These are phyloP conservation scores for Musa itinerans DNA, from an alignment of 176 grass and related monocot genomes.

Conservation along the genomic window DNA sequence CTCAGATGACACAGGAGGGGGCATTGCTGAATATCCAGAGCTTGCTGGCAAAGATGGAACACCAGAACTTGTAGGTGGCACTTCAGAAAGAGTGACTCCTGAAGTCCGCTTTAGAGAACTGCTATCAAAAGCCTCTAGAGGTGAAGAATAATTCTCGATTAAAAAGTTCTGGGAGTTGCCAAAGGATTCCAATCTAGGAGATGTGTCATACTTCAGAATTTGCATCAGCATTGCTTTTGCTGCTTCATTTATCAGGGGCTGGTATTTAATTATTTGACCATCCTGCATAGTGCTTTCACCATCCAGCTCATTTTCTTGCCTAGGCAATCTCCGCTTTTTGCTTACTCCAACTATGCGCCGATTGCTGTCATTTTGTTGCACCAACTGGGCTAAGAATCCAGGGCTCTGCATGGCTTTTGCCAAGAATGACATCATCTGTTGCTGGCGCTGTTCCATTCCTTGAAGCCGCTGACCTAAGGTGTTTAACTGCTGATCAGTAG, in stretches of 20 bases:
- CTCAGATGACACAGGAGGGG: slow-evolving; percentile 37
- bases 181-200: slow-evolving; percentile 36
- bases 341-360: slow-evolving; percentile 33
- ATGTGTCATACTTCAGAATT: slow-evolving; percentile 59
- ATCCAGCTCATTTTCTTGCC: slow-evolving; percentile 21
- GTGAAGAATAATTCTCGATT: slow-evolving; percentile 40
- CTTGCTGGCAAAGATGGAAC: slow-evolving; percentile 34
- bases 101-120: slow-evolving; percentile 38
- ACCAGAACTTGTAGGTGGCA: slow-evolving; percentile 31
- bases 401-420: slow-evolving; percentile 67
- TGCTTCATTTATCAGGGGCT: slow-evolving; percentile 90
- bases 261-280: slow-evolving; percentile 89
- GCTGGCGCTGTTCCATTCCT: slow-evolving; percentile 76
- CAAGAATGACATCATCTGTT: slow-evolving; percentile 75
- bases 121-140: slow-evolving; percentile 35
- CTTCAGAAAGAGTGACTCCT: slow-evolving; percentile 75
- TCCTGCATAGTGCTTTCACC: slow-evolving; percentile 20
- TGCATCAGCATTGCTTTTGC: slow-evolving; percentile 90
- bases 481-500: slow-evolving; percentile 52
- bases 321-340: slow-evolving; percentile 53
- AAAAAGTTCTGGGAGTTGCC: slow-evolving; percentile 39
- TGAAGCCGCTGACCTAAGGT: slow-evolving; percentile 46
- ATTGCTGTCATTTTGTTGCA: slow-evolving; percentile 47
- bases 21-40: slow-evolving; percentile 55
- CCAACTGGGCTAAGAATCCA: slow-evolving; percentile 39